Base-by-base conservation (phyloP, 1,139 yeast species). In the Blastobotrys apis region DNA sequence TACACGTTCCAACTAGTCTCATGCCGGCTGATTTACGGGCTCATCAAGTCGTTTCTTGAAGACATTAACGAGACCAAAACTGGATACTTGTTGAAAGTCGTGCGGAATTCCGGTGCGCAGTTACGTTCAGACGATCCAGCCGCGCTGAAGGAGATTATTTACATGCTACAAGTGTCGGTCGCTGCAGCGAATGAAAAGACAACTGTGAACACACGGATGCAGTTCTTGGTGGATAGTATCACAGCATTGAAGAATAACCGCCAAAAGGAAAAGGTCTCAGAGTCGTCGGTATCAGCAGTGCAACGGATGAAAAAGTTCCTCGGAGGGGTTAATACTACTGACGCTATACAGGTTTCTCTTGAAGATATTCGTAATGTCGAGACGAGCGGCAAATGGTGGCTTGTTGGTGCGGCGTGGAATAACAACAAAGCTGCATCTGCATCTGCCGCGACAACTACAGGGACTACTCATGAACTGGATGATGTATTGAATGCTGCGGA, bases 351-450 rank as follows among this genome's bases (percentile, higher is more conserved):
- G 55, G 97, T 92, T 1, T 71, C 87, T 2, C 69, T 94, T 27
- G 81, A 78, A 39, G 99, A 94, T 66, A 88, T 94, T 47, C 78
- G 77, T 41, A 78, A 77, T 51, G 74, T 86, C 23, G 85, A 81
- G 10, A 77, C 81, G 0, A 77, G 80, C 52, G 98, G 98, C 45
- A 92, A 90, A 64, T 94, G 99, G 99, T 94, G 98, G 99, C 72
- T 92, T 35, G 90, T 94, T 30, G 98, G 99, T 37, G 85, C 97
- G 3, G 96, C 98, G 0, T 92, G 97, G 97, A 67, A 63, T 38
- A 50, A 49, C 50, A 30, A 10, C 13, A 9, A 27, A 10, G 30
- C 13, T 4, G 32, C 60, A 3, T 66, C 61, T 10, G 62, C 56
- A 9, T 37, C 42, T 5, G 51, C 39, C 2, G 54, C 53, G 17